Conservation (phyloP, 148 eudicot species). For the Rheum nobile region DNA sequence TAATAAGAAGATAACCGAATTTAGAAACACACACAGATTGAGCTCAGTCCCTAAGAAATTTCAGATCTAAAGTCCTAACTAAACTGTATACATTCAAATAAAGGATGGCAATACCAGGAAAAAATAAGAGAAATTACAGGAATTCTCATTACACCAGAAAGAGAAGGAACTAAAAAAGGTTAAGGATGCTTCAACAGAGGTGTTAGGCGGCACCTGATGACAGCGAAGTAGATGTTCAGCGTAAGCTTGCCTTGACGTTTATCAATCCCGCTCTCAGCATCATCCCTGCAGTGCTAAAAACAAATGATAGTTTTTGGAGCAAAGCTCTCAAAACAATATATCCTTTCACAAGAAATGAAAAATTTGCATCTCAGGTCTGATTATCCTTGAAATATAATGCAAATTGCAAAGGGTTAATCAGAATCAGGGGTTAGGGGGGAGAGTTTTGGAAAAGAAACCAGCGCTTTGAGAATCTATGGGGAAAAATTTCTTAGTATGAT, state of each 20-base stretch:
- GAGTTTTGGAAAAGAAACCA: neutral
- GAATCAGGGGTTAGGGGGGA: no score
- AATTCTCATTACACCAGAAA: neutral
- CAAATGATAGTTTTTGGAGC: neutral
- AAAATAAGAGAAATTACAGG: neutral
- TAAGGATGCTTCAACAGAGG: neutral
- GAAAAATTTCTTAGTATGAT: neutral
- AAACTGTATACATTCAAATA: neutral
- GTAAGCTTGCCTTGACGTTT: neutral
- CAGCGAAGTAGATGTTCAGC: neutral
- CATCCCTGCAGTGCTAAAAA: slow-evolving; percentile 5
- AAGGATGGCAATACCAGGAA: neutral
- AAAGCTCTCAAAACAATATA: neutral
- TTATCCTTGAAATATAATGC: neutral
- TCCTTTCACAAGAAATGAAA: neutral
- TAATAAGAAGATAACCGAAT: neutral
- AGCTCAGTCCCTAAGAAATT: neutral
- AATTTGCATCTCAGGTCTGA: neutral
- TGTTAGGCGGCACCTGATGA: neutral
- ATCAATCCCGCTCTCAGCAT: neutral
- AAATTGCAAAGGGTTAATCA: neutral
- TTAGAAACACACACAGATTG: neutral
- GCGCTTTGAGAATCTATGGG: neutral
- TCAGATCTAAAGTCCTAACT: neutral
- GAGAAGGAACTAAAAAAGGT: neutral